These are phyloP conservation scores for Cryoendolithus antarcticus DNA, from an alignment of 2,329 filamentous ascomycete genomes.

Conservation along the genomic window DNA sequence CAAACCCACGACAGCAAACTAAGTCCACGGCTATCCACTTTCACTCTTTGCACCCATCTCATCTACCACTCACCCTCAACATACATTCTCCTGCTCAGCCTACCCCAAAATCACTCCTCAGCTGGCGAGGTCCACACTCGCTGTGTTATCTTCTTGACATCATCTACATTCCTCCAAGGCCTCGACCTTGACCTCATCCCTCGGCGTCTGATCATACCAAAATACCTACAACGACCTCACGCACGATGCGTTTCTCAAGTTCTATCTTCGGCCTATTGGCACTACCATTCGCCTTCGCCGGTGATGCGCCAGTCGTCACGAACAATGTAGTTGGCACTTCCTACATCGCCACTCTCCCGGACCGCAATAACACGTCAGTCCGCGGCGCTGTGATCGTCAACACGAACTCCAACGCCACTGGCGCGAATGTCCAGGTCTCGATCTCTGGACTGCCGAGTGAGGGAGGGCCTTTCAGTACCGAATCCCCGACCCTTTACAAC, in stretches of 20 bases:
- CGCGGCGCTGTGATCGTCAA: slow-evolving; percentile 24
- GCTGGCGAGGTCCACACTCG: too few species aligned
- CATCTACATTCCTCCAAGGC: too few species aligned
- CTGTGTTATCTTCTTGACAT: too few species aligned
- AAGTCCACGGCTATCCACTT: too few species aligned
- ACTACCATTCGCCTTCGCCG: slow-evolving; percentile 1
- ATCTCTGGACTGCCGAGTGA: slow-evolving; percentile 28
- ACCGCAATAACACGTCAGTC: slow-evolving; percentile 21
- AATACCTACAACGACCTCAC: too few species aligned
- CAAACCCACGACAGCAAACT: too few species aligned
- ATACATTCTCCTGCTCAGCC: too few species aligned
- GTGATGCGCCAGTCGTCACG: slow-evolving; percentile 22
- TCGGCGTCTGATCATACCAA: too few species aligned
- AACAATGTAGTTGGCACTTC: slow-evolving; percentile 28
- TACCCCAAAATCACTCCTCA: too few species aligned
- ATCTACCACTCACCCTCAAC: too few species aligned
- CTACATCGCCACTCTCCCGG: slow-evolving; percentile 28
- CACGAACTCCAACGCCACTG: slow-evolving; percentile 24
- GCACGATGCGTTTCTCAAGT: slow-evolving; percentile 2
- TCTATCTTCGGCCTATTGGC: slow-evolving; percentile 1
- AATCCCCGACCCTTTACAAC: neutral
- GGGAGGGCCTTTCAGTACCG: slow-evolving; percentile 33
- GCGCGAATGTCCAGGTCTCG: slow-evolving; percentile 28
- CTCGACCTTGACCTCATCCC: too few species aligned
- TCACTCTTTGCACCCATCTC: too few species aligned